Percentiles rank a stretch among this genome's conserved stretches.
Evolutionary conservation across 768 basidiomycete genomes (phyloP).

Genomic region (Calocybe gangraenosa): DNA sequence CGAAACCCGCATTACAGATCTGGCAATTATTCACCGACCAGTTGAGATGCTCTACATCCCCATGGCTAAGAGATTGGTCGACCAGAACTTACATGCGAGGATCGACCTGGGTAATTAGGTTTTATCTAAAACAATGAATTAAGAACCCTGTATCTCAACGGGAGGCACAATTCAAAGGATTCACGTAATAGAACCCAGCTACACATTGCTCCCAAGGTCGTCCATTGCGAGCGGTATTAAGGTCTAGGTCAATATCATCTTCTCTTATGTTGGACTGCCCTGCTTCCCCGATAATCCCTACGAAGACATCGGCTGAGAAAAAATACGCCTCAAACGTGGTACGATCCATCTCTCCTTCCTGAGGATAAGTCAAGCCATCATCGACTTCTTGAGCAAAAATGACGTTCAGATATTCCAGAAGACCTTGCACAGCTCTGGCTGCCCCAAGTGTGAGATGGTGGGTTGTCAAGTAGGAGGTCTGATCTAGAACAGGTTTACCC

Average conservation of each 20-base stretch:
- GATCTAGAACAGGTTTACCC: constrained; percentile 22
- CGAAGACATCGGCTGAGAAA: constrained; percentile 70
- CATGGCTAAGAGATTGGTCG: not conserved
- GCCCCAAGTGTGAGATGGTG: constrained; percentile 46
- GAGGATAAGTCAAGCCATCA: constrained; percentile 80
- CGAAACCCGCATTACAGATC: constrained; percentile 90
- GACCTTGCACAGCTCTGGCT: constrained; percentile 37
- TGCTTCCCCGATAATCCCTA: constrained; percentile 46
- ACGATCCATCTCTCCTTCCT: constrained; percentile 56
- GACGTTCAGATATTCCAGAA: constrained; percentile 54
- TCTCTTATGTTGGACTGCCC: constrained; percentile 20
- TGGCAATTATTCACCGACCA: constrained; percentile 30
- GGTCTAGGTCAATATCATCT: constrained; percentile 19
- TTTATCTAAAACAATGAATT: constrained; percentile 45
- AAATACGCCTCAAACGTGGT: constrained; percentile 70
- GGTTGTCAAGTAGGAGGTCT: constrained; percentile 33
- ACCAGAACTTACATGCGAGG: constrained; percentile 70
- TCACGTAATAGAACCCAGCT: constrained; percentile 76
- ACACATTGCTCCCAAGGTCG: constrained; percentile 66
- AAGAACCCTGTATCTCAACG: constrained; percentile 1
- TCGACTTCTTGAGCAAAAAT: constrained; percentile 74
- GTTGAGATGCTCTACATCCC: not conserved
- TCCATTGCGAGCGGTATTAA: constrained; percentile 43
- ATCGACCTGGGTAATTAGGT: constrained; percentile 87
- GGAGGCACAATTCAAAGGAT: constrained; percentile 18